Conservation (phyloP, 345 rosid genomes). For the Acer yangbiense region DNA sequence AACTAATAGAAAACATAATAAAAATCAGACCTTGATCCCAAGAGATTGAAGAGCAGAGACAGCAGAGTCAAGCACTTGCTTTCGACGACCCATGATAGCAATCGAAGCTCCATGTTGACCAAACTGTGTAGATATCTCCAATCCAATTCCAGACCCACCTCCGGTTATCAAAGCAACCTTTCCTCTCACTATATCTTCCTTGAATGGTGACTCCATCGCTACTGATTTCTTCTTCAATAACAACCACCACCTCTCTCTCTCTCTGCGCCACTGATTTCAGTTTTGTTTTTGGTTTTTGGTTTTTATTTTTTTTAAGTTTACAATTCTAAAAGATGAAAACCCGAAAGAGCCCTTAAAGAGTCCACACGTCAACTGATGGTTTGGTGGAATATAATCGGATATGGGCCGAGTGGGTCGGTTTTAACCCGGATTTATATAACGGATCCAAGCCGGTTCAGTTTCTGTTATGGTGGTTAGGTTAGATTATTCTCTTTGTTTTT, state of each 20-base stretch:
- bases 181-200: slow-evolving; percentile 50
- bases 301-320: too few relatives aligned
- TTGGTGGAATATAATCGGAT: background rate
- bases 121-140: slow-evolving; percentile 66
- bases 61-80: slow-evolving; percentile 60
- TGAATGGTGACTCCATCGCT: slow-evolving; percentile 75
- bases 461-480: too few relatives aligned
- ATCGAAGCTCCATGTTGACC: slow-evolving; percentile 76
- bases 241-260: background rate
- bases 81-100: slow-evolving; percentile 85
- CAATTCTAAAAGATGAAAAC: too few relatives aligned
- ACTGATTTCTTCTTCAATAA: background rate
- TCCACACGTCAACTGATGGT: background rate
- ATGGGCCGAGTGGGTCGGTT: too few relatives aligned
- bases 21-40: slow-evolving; percentile 48
- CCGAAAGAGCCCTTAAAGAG: too few relatives aligned
- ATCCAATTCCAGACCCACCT: slow-evolving; percentile 93
- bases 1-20: background rate
- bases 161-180: slow-evolving; percentile 74
- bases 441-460: too few relatives aligned
- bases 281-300: too few relatives aligned
- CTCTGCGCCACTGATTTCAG: background rate
- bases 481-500: too few relatives aligned
- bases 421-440: too few relatives aligned
- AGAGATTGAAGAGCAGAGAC: slow-evolving; percentile 63